Evolutionary conservation across 1,284 basidiomycete species (phyloP), one percentile per base, ranked within the genome.

Genomic region (Rhodofomes roseus): DNA sequence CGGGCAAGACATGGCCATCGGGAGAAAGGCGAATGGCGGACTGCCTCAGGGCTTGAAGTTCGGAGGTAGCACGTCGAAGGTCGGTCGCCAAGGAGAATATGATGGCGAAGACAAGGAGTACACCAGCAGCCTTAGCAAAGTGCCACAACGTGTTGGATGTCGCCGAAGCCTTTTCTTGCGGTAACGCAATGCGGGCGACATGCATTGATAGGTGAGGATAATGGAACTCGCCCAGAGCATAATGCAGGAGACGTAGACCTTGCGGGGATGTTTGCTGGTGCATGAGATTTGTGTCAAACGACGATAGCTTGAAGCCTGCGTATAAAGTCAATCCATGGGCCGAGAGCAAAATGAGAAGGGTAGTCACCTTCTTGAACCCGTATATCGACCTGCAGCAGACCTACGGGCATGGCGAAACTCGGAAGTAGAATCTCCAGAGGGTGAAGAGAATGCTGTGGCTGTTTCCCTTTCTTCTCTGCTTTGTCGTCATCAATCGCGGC

Each of bases 321-420:
- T 53, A 63, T 57, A 63, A 51, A 29, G 20, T 12, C 39, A 23
- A 29, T 5, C 31, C 4, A 43, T 22, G 20, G 3, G 20, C 6
- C 39, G 43, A 22, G 27, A 44, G 31, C 41, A 29, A 29, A 58
- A 9, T 5, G 37, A 23, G 31, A 3, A 51, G 20, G 23, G 5
- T 8, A 68, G 80, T 62, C 70, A 87, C 88, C 86, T 66, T 76
- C 67, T 61, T 76, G 71, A 31, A 71, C 69, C 57, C 84, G 82
- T 48, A 92, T 70, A 37, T 77, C 76, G 4, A 89, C 85, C 65
- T 87, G 84, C 60, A 90, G 73, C 65, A 79, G 77, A 36, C 85
- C 85, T 50, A 92, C 76, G 12, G 87, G 82, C 23, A 89, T 71
- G 6, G 82, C 72, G 68, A 92, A 92, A 18, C 82, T 82, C 4